These are phyloP conservation scores for Raphidocelis subcapitata DNA, from an alignment of 139 green algal genomes.

Conservation along the genomic window DNA sequence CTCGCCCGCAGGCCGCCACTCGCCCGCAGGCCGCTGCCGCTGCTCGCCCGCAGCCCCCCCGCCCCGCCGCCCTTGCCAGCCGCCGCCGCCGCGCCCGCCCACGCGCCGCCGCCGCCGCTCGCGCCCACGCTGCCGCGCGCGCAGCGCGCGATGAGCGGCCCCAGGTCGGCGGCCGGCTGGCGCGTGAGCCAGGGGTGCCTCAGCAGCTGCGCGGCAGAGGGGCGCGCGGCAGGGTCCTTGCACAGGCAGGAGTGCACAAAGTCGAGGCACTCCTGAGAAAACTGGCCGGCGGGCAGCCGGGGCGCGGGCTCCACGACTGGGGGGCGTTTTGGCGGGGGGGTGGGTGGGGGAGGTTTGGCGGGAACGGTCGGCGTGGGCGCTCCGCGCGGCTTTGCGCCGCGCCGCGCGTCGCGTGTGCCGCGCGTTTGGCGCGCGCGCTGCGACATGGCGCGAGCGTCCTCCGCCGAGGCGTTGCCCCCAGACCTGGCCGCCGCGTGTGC, in stretches of 20 bases:
- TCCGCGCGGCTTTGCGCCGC: neutral
- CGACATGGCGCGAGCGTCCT: neutral
- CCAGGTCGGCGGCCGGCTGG: neutral
- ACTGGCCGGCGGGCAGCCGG: slow-evolving; percentile 32
- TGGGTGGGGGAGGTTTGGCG: neutral
- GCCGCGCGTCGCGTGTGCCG: neutral
- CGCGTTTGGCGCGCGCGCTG: slow-evolving; percentile 16
- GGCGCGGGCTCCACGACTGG: slow-evolving; percentile 36
- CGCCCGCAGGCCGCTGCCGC: no score
- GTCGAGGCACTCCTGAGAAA: slow-evolving; percentile 77
- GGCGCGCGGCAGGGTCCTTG: slow-evolving; percentile 65
- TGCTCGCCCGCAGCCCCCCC: no score
- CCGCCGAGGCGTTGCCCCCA: neutral
- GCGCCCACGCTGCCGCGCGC: no score
- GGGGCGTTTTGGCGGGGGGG: neutral
- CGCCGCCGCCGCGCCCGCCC: no score
- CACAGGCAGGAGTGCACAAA: slow-evolving; percentile 76
- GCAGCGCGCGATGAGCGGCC: no score
- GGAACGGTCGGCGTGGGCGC: neutral
- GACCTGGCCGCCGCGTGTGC: slow-evolving; percentile 25
- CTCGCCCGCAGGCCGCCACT: no score
- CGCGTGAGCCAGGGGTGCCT: slow-evolving; percentile 61
- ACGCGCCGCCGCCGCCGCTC: no score
- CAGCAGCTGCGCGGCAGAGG: slow-evolving; percentile 67
- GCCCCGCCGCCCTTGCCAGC: no score